Evolutionary conservation across 805 yeast genomes (phyloP).

Genomic region (Zygoascus bituminiphila): DNA sequence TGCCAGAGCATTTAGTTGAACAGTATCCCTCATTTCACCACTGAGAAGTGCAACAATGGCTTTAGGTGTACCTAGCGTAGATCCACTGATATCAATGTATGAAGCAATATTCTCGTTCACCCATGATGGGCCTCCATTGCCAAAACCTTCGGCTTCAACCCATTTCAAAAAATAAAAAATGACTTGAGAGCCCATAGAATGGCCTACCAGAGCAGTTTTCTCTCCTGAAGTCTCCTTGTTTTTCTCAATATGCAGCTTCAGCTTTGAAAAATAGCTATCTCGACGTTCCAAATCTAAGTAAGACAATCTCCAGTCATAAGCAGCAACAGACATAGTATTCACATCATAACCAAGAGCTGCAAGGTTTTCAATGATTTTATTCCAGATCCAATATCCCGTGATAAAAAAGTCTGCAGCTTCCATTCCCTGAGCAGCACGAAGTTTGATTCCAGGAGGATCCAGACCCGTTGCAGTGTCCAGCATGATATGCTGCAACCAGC

Average conservation of each 20-base stretch:
- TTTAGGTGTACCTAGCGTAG: slow-evolving; percentile 90
- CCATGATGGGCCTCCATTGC: slow-evolving; percentile 90
- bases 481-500: slow-evolving; percentile 91
- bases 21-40: slow-evolving; percentile 98
- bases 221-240: slow-evolving; percentile 43
- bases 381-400: slow-evolving; percentile 99
- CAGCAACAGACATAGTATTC: slow-evolving; percentile 79
- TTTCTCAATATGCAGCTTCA: slow-evolving; percentile 67
- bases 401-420: slow-evolving; percentile 95
- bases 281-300: slow-evolving; percentile 81
- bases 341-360: slow-evolving; percentile 94
- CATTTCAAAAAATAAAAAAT: slow-evolving; percentile 85
- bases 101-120: slow-evolving; percentile 77
- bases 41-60: slow-evolving; percentile 86
- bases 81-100: slow-evolving; percentile 80
- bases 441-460: slow-evolving; percentile 74
- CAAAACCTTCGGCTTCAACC: slow-evolving; percentile 88
- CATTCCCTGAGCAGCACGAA: slow-evolving; percentile 92
- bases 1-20: slow-evolving; percentile 85
- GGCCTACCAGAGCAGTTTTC: slow-evolving; percentile 74
- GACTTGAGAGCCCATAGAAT: slow-evolving; percentile 95
- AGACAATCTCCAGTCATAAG: slow-evolving; percentile 94
- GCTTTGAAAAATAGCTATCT: slow-evolving; percentile 74
- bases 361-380: slow-evolving; percentile 84
- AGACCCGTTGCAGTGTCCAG: slow-evolving; percentile 86